Evolutionary conservation across 768 basidiomycete genomes (phyloP).

Genomic region (Lactarius sanguifluus): DNA sequence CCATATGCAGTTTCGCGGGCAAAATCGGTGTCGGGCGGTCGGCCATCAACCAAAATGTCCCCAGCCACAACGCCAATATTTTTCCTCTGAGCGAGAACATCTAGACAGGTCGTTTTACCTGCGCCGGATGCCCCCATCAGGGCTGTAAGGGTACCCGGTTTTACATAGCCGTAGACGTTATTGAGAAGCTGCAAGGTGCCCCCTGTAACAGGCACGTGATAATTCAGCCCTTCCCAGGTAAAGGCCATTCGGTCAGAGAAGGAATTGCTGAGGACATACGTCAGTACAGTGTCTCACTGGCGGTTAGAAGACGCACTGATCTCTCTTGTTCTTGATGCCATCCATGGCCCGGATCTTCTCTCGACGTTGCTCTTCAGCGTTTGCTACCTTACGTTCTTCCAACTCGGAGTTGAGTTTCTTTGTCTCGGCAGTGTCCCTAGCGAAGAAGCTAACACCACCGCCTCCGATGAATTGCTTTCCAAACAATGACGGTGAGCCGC

Average conservation of each 20-base stretch:
- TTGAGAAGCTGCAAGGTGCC: slow-evolving; percentile 65
- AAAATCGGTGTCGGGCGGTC: slow-evolving; percentile 56
- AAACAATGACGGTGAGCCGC: slow-evolving; percentile 22
- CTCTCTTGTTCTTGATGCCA: slow-evolving; percentile 41
- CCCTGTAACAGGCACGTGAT: slow-evolving; percentile 68
- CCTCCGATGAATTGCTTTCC: slow-evolving; percentile 55
- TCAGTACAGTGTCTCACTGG: background rate
- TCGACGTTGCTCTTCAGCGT: slow-evolving; percentile 35
- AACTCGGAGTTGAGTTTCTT: slow-evolving; percentile 55
- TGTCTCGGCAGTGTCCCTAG: slow-evolving; percentile 55
- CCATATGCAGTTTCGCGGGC: slow-evolving; percentile 70
- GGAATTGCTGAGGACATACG: slow-evolving; percentile 4
- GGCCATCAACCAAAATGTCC: slow-evolving; percentile 64
- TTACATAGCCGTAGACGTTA: slow-evolving; percentile 77
- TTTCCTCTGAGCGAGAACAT: slow-evolving; percentile 73
- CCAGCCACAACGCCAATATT: slow-evolving; percentile 70
- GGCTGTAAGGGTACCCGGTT: slow-evolving; percentile 74
- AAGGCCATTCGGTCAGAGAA: slow-evolving; percentile 52
- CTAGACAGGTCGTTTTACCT: slow-evolving; percentile 76
- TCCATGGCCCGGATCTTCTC: slow-evolving; percentile 30
- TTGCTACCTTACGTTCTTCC: slow-evolving; percentile 46
- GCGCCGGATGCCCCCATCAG: slow-evolving; percentile 87
- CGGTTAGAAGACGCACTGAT: slow-evolving; percentile 49
- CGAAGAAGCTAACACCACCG: slow-evolving; percentile 58
- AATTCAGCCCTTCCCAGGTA: slow-evolving; percentile 81